A percentile compares a stretch with the other conserved stretches of the same genome.
Evolutionary conservation across 139 green algal genomes (phyloP).

Genomic region (Trebouxia sp.): DNA sequence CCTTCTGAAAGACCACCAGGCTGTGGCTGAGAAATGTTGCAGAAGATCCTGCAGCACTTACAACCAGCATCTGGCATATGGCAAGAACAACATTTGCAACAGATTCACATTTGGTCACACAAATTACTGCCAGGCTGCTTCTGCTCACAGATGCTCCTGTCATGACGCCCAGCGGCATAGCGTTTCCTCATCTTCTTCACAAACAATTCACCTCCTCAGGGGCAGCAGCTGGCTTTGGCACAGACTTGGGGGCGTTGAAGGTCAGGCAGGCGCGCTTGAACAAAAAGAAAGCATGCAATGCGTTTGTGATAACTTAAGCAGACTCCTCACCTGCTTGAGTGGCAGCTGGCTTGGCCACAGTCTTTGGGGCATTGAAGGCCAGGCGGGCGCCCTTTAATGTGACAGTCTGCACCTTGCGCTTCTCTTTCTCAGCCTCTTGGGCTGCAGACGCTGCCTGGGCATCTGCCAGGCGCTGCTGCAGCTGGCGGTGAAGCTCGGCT

Average conservation of each 20-base stretch:
- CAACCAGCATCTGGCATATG: too few relatives aligned
- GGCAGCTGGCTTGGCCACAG: not conserved
- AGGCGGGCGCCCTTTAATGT: not conserved
- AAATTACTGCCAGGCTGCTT: too few relatives aligned
- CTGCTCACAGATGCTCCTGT: too few relatives aligned
- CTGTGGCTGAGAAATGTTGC: too few relatives aligned
- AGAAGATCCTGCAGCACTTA: too few relatives aligned
- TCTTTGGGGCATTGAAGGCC: not conserved
- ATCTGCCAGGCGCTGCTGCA: constrained; percentile 19
- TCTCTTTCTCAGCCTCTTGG: constrained; percentile 25
- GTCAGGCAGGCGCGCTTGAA: not conserved
- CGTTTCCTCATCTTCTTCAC: too few relatives aligned
- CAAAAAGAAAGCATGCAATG: not conserved
- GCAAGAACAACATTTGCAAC: too few relatives aligned
- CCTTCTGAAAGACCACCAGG: too few relatives aligned
- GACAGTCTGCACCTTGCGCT: constrained; percentile 14
- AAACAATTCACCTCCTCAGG: too few relatives aligned
- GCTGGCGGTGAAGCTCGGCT: constrained; percentile 10
- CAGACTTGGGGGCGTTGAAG: not conserved
- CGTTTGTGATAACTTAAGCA: too few relatives aligned
- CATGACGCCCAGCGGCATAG: too few relatives aligned
- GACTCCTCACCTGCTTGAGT: not conserved
- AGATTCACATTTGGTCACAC: too few relatives aligned
- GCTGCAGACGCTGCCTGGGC: not conserved
- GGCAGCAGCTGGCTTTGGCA: not conserved